Conservation (phyloP, 164 flowering plant species). For the Stephania japonica region DNA sequence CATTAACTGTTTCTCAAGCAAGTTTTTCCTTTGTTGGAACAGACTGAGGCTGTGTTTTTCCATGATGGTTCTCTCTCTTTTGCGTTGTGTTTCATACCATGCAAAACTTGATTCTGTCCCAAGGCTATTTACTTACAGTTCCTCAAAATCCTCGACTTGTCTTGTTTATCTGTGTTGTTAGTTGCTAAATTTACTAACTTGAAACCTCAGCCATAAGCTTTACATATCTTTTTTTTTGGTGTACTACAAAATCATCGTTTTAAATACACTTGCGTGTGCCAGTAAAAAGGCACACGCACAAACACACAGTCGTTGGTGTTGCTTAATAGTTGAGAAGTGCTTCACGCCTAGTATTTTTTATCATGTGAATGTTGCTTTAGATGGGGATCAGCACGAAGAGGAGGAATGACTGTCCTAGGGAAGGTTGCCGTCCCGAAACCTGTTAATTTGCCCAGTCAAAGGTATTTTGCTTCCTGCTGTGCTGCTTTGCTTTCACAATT, state of each 20-base stretch:
- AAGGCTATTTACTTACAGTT: background rate
- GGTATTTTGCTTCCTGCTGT: constrained; percentile 32
- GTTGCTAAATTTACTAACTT: background rate
- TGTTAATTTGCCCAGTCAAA: constrained; percentile 90
- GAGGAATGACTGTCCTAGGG: constrained; percentile 86
- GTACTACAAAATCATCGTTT: background rate
- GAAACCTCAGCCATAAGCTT: background rate
- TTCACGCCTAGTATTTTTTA: background rate
- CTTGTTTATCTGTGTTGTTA: background rate
- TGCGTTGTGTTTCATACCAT: background rate
- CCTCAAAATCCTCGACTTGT: background rate
- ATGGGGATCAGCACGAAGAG: constrained; percentile 74
- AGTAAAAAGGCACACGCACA: background rate
- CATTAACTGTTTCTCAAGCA: too few species aligned
- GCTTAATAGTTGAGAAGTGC: background rate
- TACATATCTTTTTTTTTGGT: background rate
- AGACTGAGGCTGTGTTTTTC: background rate
- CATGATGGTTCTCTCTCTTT: background rate
- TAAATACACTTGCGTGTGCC: background rate
- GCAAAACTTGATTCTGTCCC: background rate
- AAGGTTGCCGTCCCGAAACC: constrained; percentile 96
- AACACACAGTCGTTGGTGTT: background rate
- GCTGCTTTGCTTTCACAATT: background rate
- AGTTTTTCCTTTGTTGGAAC: too few species aligned
- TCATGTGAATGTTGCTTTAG: constrained; percentile 27